These are phyloP conservation scores for Podila horticola DNA, from an alignment of 192 early-diverging fungal genomes.

Conservation along the genomic window DNA sequence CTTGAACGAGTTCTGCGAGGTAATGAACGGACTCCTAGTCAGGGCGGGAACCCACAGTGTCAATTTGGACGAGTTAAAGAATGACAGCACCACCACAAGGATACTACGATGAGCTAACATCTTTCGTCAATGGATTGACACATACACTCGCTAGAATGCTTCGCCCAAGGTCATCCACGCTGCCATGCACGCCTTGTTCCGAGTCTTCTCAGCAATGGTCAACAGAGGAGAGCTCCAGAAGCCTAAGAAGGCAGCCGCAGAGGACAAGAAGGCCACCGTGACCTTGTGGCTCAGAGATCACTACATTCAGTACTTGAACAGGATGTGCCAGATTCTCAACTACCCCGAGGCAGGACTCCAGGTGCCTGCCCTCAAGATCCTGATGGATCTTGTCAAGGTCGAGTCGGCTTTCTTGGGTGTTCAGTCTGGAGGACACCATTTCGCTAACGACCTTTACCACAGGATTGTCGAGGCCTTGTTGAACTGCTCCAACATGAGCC, in stretches of 20 bases:
- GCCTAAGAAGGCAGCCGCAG: slow-evolving; percentile 46
- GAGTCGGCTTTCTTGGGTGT: slow-evolving; percentile 61
- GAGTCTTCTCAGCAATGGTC: slow-evolving; percentile 70
- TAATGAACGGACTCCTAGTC: not conserved
- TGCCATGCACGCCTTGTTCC: slow-evolving; percentile 76
- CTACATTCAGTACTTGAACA: slow-evolving; percentile 72
- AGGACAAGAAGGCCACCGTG: slow-evolving; percentile 67
- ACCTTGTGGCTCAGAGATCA: slow-evolving; percentile 82
- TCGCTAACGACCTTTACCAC: slow-evolving; percentile 76
- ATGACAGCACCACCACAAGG: not conserved
- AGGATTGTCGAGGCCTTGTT: slow-evolving; percentile 67
- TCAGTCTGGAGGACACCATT: slow-evolving; percentile 59
- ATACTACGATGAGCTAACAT: not conserved
- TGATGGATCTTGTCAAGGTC: slow-evolving; percentile 75
- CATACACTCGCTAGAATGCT: slow-evolving; percentile 40
- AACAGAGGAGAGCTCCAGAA: slow-evolving; percentile 57
- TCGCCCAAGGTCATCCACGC: slow-evolving; percentile 69
- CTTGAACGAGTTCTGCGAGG: slow-evolving; percentile 67
- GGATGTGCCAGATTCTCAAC: slow-evolving; percentile 61
- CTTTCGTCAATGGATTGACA: not conserved
- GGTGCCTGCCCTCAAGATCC: slow-evolving; percentile 74
- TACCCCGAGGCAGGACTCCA: slow-evolving; percentile 79
- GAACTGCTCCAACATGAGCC: slow-evolving; percentile 63
- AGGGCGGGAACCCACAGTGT: not conserved
- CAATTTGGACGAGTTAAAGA: not conserved